These are phyloP conservation scores for Tylopilus sp. DNA, from an alignment of 768 basidiomycete genomes.

Conservation along the genomic window DNA sequence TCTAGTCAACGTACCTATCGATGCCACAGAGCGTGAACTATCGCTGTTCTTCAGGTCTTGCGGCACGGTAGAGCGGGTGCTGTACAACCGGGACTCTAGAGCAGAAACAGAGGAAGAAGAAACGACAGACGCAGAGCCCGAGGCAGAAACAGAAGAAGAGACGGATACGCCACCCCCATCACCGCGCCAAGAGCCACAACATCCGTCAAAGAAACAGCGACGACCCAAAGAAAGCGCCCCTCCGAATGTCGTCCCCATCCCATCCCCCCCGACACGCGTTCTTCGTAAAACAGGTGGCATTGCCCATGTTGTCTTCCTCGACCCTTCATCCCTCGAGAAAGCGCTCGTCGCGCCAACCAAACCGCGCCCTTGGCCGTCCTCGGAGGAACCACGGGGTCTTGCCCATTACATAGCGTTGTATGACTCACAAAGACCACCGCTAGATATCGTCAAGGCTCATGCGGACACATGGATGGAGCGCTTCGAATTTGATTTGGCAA, in stretches of 20 bases:
- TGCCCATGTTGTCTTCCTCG: conserved; percentile 72
- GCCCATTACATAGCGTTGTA: conserved; percentile 68
- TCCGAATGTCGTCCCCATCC: conserved; percentile 62
- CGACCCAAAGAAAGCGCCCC: conserved; percentile 22
- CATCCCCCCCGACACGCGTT: conserved; percentile 47
- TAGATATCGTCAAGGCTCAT: conserved; percentile 70
- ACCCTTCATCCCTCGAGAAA: conserved; percentile 65
- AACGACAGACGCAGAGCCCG: too few species aligned
- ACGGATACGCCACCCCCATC: neutral
- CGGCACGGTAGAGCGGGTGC: conserved; percentile 74
- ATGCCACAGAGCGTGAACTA: conserved; percentile 80
- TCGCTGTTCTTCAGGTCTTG: conserved; percentile 70
- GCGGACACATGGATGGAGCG: conserved; percentile 75
- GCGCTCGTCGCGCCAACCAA: conserved; percentile 53
- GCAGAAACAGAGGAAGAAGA: too few species aligned
- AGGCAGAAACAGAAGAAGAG: neutral
- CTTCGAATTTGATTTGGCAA: conserved; percentile 63
- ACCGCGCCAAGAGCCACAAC: conserved; percentile 14
- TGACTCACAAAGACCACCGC: conserved; percentile 65
- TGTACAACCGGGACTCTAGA: conserved; percentile 51
- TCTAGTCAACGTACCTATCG: conserved; percentile 84
- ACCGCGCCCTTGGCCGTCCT: conserved; percentile 61
- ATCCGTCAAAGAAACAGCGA: conserved; percentile 33
- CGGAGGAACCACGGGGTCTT: conserved; percentile 63
- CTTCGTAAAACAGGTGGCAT: conserved; percentile 61